These are phyloP conservation scores for Leccinum subgranulosum DNA, from an alignment of 768 basidiomycete species.

Conservation along the genomic window DNA sequence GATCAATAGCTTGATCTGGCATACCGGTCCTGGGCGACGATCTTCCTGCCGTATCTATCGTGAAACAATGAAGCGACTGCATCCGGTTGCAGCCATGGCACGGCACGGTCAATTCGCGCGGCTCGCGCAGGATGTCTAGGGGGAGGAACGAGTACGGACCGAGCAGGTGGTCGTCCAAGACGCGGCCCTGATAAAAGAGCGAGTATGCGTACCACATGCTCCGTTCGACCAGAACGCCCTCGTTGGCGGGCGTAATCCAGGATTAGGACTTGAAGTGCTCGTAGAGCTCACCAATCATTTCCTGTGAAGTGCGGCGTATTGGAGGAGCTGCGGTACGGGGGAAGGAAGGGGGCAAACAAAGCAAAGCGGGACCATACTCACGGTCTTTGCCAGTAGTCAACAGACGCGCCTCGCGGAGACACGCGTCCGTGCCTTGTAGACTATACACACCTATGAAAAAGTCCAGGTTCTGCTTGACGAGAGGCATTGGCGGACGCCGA, in stretches of 20 bases:
- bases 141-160: constrained; percentile 20
- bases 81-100: constrained; percentile 23
- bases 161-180: constrained; percentile 25
- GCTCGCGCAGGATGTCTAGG: constrained; percentile 27
- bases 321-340: constrained; percentile 29
- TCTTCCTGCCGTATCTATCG: too few species aligned
- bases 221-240: constrained; percentile 15
- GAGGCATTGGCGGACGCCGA: constrained; percentile 20
- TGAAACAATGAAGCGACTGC: too few species aligned
- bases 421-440: constrained; percentile 29
- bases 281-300: constrained; percentile 36
- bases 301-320: constrained; percentile 42
- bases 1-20: too few species aligned
- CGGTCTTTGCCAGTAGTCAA: constrained; percentile 31
- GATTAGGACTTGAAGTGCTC: constrained; percentile 28
- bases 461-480: constrained; percentile 22
- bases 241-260: constrained; percentile 22
- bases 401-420: constrained; percentile 25
- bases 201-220: constrained; percentile 31
- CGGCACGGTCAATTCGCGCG: constrained; percentile 20
- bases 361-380: constrained; percentile 13
- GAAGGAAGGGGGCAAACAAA: not conserved
- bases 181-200: constrained; percentile 25
- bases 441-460: constrained; percentile 28
- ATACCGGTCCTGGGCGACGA: too few species aligned